Percentiles rank a stretch among this genome's conserved stretches.
Evolutionary conservation across 345 rosid species (phyloP).

Genomic region (Pelargonium nanum): DNA sequence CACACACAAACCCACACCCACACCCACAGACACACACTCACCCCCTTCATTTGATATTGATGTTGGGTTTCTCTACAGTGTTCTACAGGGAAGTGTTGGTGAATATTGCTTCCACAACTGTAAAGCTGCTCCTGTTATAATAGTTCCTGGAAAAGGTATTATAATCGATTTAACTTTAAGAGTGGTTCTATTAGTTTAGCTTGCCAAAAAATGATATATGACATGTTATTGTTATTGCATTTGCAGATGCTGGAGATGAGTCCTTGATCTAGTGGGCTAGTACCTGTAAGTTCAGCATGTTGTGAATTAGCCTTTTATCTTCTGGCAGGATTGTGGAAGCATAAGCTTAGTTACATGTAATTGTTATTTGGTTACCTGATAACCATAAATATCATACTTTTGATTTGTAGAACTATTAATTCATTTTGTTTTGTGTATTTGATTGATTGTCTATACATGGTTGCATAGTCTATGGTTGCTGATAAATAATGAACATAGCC

Average conservation of each 20-base stretch:
- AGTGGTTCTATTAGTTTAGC: neutral
- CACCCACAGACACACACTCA: neutral
- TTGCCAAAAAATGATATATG: neutral
- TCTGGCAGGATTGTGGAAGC: neutral
- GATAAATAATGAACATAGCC: too few relatives aligned
- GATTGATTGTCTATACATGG: too few relatives aligned
- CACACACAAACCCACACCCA: too few relatives aligned
- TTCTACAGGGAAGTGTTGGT: conserved; percentile 69
- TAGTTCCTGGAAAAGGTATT: conserved; percentile 78
- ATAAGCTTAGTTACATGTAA: neutral
- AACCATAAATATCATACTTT: neutral
- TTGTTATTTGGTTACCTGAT: neutral
- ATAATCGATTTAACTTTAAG: neutral
- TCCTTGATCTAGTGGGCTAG: conserved; percentile 26
- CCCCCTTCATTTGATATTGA: neutral
- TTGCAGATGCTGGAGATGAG: conserved; percentile 37
- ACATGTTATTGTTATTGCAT: neutral
- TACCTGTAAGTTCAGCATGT: neutral
- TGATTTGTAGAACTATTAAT: neutral
- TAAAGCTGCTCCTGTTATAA: conserved; percentile 62
- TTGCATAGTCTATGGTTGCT: too few relatives aligned
- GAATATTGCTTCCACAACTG: conserved; percentile 80
- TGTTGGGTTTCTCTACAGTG: conserved; percentile 25
- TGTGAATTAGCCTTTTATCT: neutral
- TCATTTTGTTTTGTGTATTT: neutral